Base-by-base conservation (phyloP, 176 grass and related monocot genomes). In the Oryza australiensis region DNA sequence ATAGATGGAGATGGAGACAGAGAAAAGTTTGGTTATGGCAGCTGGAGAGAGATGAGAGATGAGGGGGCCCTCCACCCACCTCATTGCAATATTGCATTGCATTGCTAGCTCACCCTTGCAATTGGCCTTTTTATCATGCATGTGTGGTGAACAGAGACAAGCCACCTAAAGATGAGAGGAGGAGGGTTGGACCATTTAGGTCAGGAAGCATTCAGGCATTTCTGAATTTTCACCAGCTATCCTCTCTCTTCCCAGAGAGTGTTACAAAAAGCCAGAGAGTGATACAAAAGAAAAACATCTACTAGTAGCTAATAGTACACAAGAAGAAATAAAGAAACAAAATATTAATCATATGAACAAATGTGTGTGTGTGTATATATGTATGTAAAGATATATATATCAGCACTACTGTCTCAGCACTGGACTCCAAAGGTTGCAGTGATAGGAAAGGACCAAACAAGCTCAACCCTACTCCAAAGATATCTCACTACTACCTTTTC, bases 81-180 rank as follows among this genome's bases (percentile, higher is more conserved):
- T 43, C 67, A 55, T 74, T 73, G 66, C 41, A n/a, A n/a, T n/a
- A 22, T 53, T 48, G 45, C 40, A 12, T 16, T 53, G 49, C 49
- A 37, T 37, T 37, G 35, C 35, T 37, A 37, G 35, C 35, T 55
- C 20, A 63, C 64, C 62, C 40, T 68, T 78, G 35, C 35, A 37
- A 37, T 37, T 37, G 60, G 49, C 13, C 29, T 77, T 86, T 88
- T 79, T 82, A 82, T 80, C 86, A 86, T 87, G 77, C 86, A 86
- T 87, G 77, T 88, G 46, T 37, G 75, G 23, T 74, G 83, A 86
- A 90, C 88, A 88, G 82, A 86, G 87, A 90, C 90, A 86, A 86
- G 82, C 3, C 43, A 86, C 75, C 85, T 83, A 89, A 90, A 83
- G 80, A 87, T 75, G 70, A 60, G 71, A n/a, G 5, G 2, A 16